Evolutionary conservation across 2,329 filamentous ascomycete species (phyloP).

Genomic region (Ophiostoma ulmi): DNA sequence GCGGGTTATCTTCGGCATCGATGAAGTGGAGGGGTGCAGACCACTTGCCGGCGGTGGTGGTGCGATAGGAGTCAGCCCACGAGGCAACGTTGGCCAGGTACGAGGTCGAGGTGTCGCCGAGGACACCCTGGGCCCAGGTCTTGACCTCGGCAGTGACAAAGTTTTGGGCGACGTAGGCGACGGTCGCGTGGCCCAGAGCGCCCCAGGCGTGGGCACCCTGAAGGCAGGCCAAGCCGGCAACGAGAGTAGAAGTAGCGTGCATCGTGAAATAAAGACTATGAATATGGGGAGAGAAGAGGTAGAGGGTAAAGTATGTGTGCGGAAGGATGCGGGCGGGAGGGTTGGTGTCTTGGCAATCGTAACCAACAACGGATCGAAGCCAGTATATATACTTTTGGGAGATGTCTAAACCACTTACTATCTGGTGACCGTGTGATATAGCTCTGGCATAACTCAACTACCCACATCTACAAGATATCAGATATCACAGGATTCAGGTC

Average conservation of each 20-base stretch:
- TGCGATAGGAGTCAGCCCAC: constrained; percentile 47
- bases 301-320: neutral
- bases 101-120: constrained; percentile 41
- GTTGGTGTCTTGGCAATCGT: constrained; percentile 6
- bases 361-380: neutral
- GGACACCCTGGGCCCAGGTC: constrained; percentile 40
- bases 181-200: constrained; percentile 46
- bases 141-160: constrained; percentile 42
- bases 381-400: neutral
- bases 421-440: no score
- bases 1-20: constrained; percentile 36
- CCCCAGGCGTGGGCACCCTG: constrained; percentile 36
- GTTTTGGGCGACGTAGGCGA: constrained; percentile 50
- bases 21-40: constrained; percentile 48
- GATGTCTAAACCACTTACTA: no score
- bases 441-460: no score
- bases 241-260: neutral
- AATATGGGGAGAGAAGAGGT: neutral
- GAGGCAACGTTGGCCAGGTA: constrained; percentile 48
- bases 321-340: neutral
- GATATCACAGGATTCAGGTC: neutral
- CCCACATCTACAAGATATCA: neutral
- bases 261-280: neutral
- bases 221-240: constrained; percentile 13
- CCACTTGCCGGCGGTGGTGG: constrained; percentile 44